Conservation (phyloP, 1,284 basidiomycete genomes). For the Malassezia caprae region DNA sequence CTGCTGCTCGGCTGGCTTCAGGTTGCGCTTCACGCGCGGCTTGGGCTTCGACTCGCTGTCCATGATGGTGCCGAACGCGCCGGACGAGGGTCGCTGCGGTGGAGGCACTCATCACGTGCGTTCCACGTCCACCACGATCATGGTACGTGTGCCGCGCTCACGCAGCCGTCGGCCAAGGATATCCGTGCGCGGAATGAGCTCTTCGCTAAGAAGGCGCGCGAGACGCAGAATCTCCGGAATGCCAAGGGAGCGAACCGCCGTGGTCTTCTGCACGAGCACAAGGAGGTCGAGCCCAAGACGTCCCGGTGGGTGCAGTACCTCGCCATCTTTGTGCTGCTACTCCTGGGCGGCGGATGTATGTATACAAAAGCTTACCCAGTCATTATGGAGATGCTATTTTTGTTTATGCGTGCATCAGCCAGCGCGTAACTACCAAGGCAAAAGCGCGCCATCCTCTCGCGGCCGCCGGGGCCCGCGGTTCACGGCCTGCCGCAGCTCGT, state of each 20-base stretch:
- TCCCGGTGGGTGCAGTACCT: slow-evolving; percentile 4
- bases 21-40: slow-evolving; percentile 13
- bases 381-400: slow-evolving; percentile 8
- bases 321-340: slow-evolving; percentile 7
- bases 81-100: background rate
- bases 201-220: slow-evolving; percentile 14
- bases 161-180: slow-evolving; percentile 15
- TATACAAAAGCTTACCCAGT: slow-evolving; percentile 9
- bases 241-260: background rate
- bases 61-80: background rate
- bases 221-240: slow-evolving; percentile 13
- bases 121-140: background rate
- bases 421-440: slow-evolving; percentile 11
- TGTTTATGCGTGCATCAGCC: slow-evolving; percentile 2
- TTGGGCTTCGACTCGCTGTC: background rate
- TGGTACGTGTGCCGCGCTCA: slow-evolving; percentile 8
- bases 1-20: slow-evolving; percentile 33
- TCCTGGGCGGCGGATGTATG: slow-evolving; percentile 15
- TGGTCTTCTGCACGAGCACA: slow-evolving; percentile 8
- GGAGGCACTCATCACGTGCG: slow-evolving; percentile 1
- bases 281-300: slow-evolving; percentile 1
- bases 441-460: background rate
- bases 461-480: background rate
- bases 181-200: slow-evolving; percentile 10
- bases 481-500: slow-evolving; percentile 14